These are phyloP conservation scores for Magnolia sinica DNA, from an alignment of 164 flowering plant genomes.

Conservation along the genomic window DNA sequence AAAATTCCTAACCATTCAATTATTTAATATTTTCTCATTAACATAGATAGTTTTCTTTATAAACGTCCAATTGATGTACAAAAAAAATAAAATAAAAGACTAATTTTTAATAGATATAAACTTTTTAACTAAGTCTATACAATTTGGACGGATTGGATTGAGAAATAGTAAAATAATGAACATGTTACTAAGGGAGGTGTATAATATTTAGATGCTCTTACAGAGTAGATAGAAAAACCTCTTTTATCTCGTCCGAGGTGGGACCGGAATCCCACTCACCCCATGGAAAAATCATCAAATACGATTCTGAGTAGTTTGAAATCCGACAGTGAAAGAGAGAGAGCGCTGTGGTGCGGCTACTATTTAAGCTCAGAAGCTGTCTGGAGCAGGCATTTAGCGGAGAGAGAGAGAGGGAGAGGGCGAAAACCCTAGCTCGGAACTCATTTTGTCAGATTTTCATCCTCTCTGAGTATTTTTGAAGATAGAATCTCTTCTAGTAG, in stretches of 20 bases:
- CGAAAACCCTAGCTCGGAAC: background rate
- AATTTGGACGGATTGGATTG: too few species aligned
- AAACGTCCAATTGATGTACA: background rate
- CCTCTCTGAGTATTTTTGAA: background rate
- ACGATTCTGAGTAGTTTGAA: slow-evolving; percentile 20
- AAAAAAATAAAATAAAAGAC: too few species aligned
- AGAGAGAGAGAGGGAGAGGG: background rate
- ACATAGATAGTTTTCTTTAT: background rate
- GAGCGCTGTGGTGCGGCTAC: background rate
- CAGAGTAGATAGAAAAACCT: background rate
- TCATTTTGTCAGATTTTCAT: background rate
- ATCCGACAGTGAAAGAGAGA: slow-evolving; percentile 12
- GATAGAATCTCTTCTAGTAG: background rate
- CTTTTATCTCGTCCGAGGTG: background rate
- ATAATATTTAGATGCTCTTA: background rate
- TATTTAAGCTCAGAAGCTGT: slow-evolving; percentile 7
- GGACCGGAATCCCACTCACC: slow-evolving; percentile 22
- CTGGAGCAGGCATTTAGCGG: background rate
- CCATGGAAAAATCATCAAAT: slow-evolving; percentile 14
- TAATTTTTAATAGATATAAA: too few species aligned
- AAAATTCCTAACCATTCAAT: too few species aligned
- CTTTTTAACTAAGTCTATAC: too few species aligned
- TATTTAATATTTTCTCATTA: too few species aligned
- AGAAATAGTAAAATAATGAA: too few species aligned
- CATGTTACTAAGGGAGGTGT: background rate